Conservation (phyloP, 2,329 filamentous ascomycete genomes). For the Colletotrichum tropicicola region DNA sequence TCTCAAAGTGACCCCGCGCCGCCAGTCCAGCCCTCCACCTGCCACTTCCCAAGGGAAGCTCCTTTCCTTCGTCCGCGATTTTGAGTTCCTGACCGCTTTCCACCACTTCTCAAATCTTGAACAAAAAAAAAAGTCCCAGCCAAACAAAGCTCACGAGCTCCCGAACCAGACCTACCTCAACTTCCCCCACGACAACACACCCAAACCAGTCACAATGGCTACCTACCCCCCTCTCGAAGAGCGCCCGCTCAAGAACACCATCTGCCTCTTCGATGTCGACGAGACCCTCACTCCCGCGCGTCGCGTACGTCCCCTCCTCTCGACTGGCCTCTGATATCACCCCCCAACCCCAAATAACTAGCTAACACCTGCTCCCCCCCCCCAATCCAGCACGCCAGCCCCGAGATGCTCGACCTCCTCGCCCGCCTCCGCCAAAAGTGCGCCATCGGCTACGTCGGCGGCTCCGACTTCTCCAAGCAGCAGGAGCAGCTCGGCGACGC, state of each 20-base stretch:
- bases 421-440: constrained; percentile 84
- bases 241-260: constrained; percentile 90
- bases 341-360: background rate
- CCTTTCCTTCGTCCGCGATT: background rate
- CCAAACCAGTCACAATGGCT: constrained; percentile 17
- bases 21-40: background rate
- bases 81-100: background rate
- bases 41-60: constrained; percentile 25
- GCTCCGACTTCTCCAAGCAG: constrained; percentile 91
- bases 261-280: constrained; percentile 96
- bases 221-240: constrained; percentile 79
- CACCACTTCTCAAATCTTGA: too few relatives aligned
- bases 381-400: constrained; percentile 72
- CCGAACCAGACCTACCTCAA: background rate
- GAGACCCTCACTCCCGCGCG: constrained; percentile 88
- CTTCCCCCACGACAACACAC: background rate
- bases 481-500: constrained; percentile 88
- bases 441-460: constrained; percentile 91
- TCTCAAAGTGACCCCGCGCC: constrained; percentile 26
- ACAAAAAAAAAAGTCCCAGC: background rate
- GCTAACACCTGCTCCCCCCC: constrained; percentile 32
- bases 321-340: background rate
- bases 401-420: constrained; percentile 86
- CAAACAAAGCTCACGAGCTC: background rate
- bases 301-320: constrained; percentile 60